phyloP scores from a whole-genome alignment of 2,329 filamentous ascomycete species.

The Aspergillus tanneri region DNA sequence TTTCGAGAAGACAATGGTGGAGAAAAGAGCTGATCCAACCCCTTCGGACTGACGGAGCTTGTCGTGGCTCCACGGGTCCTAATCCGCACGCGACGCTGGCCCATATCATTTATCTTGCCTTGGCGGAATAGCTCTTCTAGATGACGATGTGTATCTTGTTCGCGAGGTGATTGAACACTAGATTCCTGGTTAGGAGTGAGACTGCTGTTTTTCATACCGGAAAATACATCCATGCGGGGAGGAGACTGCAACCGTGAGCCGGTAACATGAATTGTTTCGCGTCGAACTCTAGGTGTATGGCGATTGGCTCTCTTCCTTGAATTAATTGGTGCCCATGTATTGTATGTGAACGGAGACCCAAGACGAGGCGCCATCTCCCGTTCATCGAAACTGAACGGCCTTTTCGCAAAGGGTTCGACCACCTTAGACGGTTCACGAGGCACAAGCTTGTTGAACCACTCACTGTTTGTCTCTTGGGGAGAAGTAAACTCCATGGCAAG shows the following conservation, averaged over 20 bases:
- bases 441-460: constrained; percentile 41
- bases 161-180: constrained; percentile 44
- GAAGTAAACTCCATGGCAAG: constrained; percentile 32
- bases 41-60: constrained; percentile 54
- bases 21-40: constrained; percentile 56
- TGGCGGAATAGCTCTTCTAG: constrained; percentile 49
- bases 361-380: constrained; percentile 42
- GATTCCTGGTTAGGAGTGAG: constrained; percentile 42
- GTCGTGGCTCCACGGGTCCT: constrained; percentile 63
- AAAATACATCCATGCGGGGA: constrained; percentile 55
- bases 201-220: constrained; percentile 48
- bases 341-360: constrained; percentile 51
- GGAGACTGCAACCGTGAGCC: constrained; percentile 51
- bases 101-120: constrained; percentile 46
- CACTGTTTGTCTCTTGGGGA: constrained; percentile 23
- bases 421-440: constrained; percentile 13
- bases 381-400: constrained; percentile 16
- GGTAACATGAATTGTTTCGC: constrained; percentile 47
- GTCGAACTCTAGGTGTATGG: constrained; percentile 35
- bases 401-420: constrained; percentile 14
- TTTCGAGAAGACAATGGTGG: constrained; percentile 43
- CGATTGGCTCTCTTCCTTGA: constrained; percentile 34
- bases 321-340: constrained; percentile 49
- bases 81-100: constrained; percentile 58
- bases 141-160: constrained; percentile 58